These are phyloP conservation scores for Aspergillus udagawae DNA, from an alignment of 2,329 filamentous ascomycete genomes.

Conservation along the genomic window DNA sequence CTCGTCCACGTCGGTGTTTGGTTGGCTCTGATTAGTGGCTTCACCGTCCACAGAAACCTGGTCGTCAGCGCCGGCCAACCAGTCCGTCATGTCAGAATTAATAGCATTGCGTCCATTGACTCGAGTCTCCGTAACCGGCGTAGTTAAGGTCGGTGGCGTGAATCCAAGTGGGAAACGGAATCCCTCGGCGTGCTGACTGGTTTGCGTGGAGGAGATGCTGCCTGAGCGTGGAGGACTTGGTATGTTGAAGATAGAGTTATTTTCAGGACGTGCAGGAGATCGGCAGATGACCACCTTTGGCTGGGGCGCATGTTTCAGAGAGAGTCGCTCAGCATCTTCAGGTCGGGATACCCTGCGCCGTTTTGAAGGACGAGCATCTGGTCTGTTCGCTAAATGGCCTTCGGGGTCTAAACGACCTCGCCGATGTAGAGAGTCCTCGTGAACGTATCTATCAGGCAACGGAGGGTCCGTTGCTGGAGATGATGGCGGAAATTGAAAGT, in stretches of 20 bases:
- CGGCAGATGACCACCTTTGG: slow-evolving; percentile 27
- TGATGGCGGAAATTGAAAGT: slow-evolving; percentile 28
- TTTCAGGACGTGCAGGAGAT: slow-evolving; percentile 3
- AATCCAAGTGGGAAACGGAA: slow-evolving; percentile 38
- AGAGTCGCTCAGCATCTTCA: slow-evolving; percentile 5
- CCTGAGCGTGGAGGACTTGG: slow-evolving; percentile 40
- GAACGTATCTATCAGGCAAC: not conserved
- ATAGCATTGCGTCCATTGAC: slow-evolving; percentile 14
- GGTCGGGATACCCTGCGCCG: slow-evolving; percentile 32
- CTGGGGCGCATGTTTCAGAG: slow-evolving; percentile 7
- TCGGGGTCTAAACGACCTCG: not conserved
- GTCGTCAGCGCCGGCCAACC: slow-evolving; percentile 9
- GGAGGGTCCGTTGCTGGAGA: slow-evolving; percentile 16
- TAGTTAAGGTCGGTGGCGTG: slow-evolving; percentile 24
- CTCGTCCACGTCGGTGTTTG: slow-evolving; percentile 12
- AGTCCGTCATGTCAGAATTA: slow-evolving; percentile 12
- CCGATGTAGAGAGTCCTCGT: not conserved
- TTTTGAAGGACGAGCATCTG: slow-evolving; percentile 25
- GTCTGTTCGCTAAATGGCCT: slow-evolving; percentile 1
- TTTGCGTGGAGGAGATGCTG: slow-evolving; percentile 24
- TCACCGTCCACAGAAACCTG: slow-evolving; percentile 14
- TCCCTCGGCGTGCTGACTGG: slow-evolving; percentile 16
- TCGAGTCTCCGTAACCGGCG: slow-evolving; percentile 21
- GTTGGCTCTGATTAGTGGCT: slow-evolving; percentile 13
- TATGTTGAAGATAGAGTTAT: slow-evolving; percentile 27